A percentile compares a stretch with the other conserved stretches of the same genome.
Evolutionary conservation across 768 basidiomycete species (phyloP).

Genomic region (Rhizopogon roseolus): DNA sequence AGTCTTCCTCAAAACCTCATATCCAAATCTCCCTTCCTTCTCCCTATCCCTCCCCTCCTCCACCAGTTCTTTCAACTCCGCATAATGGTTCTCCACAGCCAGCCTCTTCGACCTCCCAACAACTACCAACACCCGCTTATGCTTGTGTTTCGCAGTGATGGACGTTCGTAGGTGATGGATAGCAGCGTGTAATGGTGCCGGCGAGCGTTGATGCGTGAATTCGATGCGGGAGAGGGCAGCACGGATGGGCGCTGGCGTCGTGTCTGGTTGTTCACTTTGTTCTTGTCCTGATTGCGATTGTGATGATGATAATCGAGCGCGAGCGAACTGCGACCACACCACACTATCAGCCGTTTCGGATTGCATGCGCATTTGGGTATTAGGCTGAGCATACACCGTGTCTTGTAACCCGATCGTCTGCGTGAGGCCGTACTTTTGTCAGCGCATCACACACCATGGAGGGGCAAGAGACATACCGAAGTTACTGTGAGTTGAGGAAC

Average conservation of each 20-base stretch:
- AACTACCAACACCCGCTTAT: slow-evolving; percentile 53
- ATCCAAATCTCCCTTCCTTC: slow-evolving; percentile 22
- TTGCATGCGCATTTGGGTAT: slow-evolving; percentile 62
- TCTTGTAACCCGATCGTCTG: slow-evolving; percentile 47
- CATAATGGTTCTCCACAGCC: slow-evolving; percentile 64
- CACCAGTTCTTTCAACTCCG: slow-evolving; percentile 65
- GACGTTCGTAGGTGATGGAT: slow-evolving; percentile 32
- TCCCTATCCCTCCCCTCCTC: slow-evolving; percentile 34
- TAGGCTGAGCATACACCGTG: slow-evolving; percentile 63
- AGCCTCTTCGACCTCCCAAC: slow-evolving; percentile 73
- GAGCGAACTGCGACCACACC: slow-evolving; percentile 61
- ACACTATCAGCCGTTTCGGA: slow-evolving; percentile 85
- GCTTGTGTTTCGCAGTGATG: slow-evolving; percentile 13
- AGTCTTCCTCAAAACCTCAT: slow-evolving; percentile 57
- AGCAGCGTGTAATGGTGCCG: slow-evolving; percentile 57
- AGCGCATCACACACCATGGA: background rate
- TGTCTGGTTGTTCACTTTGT: background rate
- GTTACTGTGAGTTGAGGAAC: slow-evolving; percentile 30
- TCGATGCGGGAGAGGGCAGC: slow-evolving; percentile 51
- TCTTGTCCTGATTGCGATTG: slow-evolving; percentile 3
- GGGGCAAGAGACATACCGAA: slow-evolving; percentile 35
- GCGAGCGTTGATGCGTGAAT: slow-evolving; percentile 54
- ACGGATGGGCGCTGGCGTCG: slow-evolving; percentile 12
- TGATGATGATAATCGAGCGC: background rate
- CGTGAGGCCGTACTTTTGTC: background rate